Evolutionary conservation across 805 yeast species (phyloP), one percentile per base, ranked within the genome.

Genomic region (Jamesozyma rosinii): DNA sequence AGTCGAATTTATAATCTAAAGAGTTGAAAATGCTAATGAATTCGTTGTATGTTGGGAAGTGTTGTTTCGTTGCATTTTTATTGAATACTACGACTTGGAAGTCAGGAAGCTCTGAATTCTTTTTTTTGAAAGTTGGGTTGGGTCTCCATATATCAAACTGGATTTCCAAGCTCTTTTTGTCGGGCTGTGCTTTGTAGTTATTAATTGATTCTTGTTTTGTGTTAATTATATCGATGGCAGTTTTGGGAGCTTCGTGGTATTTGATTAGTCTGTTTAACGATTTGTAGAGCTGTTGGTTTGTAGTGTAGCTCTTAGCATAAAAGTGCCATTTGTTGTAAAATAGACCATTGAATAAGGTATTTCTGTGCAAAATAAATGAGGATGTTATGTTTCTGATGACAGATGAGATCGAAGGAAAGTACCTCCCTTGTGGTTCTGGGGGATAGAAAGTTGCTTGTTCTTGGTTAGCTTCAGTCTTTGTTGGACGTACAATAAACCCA

Each of bases 61-160:
- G 58, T 20, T 55, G 49, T 3, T 39, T 37, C n/a, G 38, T 42
- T 2, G 61, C 58, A 10, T 65, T 66, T 3, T 75, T 69, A 45
- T 77, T 74, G 14, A 77, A 69, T 0, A 86, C 76, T 2, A 75
- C 69, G 1, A 90, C 63, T 51, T 81, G 86, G 57, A 75, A 89
- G 58, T 89, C 89, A 1, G 96, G 95, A 2, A 55, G 37, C 0
- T 81, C 78, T 0, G 95, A 94, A 19, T 57, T 53, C 29, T 76
- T 78, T 52, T 87, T 87, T 45, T 79, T 79, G 65, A 83, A 89
- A 2, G 67, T 63, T 0, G 83, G 71, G 2, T 71, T 67, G 1
- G 97, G 97, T 58, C 84, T 87, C 95, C 96, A 89, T 2, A 85
- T 83, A 53, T 82, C 71, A 52, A 69, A 88, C 0, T 75, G 66